These are phyloP conservation scores for Boletales sp. DNA, from an alignment of 768 basidiomycete genomes.

Conservation along the genomic window DNA sequence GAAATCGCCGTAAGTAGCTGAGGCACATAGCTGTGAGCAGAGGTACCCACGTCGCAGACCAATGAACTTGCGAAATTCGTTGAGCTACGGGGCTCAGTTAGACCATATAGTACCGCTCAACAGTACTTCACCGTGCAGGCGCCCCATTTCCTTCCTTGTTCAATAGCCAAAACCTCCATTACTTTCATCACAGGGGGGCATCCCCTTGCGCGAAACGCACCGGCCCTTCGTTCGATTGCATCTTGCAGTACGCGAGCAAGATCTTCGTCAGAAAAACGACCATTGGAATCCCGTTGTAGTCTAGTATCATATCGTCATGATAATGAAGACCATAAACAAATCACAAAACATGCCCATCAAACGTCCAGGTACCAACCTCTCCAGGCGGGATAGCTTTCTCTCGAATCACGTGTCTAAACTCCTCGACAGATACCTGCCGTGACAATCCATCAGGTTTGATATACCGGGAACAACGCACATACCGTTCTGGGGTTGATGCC, in stretches of 20 bases:
- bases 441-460: neutral
- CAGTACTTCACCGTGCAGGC: constrained; percentile 56
- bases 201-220: constrained; percentile 66
- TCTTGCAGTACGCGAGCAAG: constrained; percentile 60
- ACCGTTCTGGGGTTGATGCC: constrained; percentile 41
- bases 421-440: constrained; percentile 15
- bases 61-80: constrained; percentile 71
- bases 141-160: constrained; percentile 65
- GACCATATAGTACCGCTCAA: neutral
- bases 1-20: constrained; percentile 7
- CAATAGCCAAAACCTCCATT: constrained; percentile 67
- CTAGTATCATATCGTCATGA: constrained; percentile 26
- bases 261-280: constrained; percentile 61
- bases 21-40: neutral
- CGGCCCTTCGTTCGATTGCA: constrained; percentile 56
- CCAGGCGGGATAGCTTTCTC: constrained; percentile 6
- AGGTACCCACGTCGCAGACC: constrained; percentile 56
- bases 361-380: constrained; percentile 49
- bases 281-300: constrained; percentile 45
- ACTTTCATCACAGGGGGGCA: constrained; percentile 62
- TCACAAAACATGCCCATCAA: constrained; percentile 38
- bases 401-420: constrained; percentile 17
- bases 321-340: neutral
- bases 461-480: neutral
- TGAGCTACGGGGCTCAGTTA: constrained; percentile 38